Percentiles rank a stretch among this genome's conserved stretches.
phyloP scores from a whole-genome alignment of 2,329 filamentous ascomycete species.

The Aspergillus bombycis region DNA sequence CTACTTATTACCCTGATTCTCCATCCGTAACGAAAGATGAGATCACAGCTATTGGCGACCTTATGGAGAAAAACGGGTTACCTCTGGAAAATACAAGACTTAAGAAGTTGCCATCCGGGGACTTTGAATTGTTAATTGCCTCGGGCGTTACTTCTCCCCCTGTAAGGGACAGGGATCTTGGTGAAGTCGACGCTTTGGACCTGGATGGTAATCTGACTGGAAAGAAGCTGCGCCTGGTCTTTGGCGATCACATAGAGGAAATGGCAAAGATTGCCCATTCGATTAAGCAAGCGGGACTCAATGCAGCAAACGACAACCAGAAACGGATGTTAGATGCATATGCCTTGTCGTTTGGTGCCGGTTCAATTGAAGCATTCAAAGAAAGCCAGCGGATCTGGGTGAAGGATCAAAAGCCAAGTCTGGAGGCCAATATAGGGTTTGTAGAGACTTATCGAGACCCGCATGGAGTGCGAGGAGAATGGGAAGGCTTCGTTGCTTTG shows the following conservation, averaged over 20 bases:
- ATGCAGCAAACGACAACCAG: constrained; percentile 74
- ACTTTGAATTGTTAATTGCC: constrained; percentile 75
- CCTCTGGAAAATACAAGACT: constrained; percentile 76
- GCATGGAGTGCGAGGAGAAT: constrained; percentile 77
- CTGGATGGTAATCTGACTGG: constrained; percentile 65
- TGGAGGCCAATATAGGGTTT: constrained; percentile 82
- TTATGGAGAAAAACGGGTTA: constrained; percentile 72
- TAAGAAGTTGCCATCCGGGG: constrained; percentile 64
- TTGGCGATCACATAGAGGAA: constrained; percentile 73
- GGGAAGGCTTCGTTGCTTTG: constrained; percentile 79
- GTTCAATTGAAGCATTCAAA: constrained; percentile 77
- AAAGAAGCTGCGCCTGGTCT: constrained; percentile 71
- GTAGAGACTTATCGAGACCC: constrained; percentile 86
- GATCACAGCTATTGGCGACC: constrained; percentile 71
- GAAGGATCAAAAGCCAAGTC: constrained; percentile 75
- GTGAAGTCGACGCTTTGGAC: constrained; percentile 64
- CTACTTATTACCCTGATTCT: constrained; percentile 80
- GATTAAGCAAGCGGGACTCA: constrained; percentile 68
- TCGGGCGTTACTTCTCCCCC: constrained; percentile 67
- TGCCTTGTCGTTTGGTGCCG: constrained; percentile 72
- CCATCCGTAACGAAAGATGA: constrained; percentile 73
- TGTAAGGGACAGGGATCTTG: constrained; percentile 67
- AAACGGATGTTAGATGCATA: constrained; percentile 75
- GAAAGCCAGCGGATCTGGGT: constrained; percentile 82
- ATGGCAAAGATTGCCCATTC: constrained; percentile 70